Evolutionary conservation across 179 eudicot species (phyloP), one percentile per base, ranked within the genome.

Genomic region (Drosera spatulata): DNA sequence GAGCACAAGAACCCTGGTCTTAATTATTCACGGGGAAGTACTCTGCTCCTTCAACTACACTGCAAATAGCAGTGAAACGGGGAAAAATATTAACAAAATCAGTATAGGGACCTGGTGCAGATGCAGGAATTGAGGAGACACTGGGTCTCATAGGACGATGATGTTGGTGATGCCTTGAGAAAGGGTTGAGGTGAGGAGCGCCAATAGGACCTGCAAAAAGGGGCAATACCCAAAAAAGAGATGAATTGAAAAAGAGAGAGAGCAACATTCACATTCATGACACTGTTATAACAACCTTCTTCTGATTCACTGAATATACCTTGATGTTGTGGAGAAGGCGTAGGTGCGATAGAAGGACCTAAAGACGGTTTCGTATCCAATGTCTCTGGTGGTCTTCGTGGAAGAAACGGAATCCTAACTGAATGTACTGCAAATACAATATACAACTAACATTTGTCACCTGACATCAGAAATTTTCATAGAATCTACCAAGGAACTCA

Each of bases 271-370:
- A 55, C 45, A 48, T 39, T 41, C 11, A 37, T 41, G 58, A 57
- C 61, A 38, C 60, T 37, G 37, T 51, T 5, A 51, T 11, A 11
- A 51, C 7, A 14, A 3, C 53, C 13, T 50, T n/a, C 55, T 11
- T 12, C 22, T n/a, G 37, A 14, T 14, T 5, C 0, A 51, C 4
- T 43, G 39, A 44, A 53, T 13, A 56, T 62, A 85, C 96, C 93
- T 81, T 61, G 79, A 73, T 66, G 53, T 40, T 75, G 41, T 15
- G 83, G 83, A 75, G 91, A 75, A 39, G 86, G 83, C 64, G 80
- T 69, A 53, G 85, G 80, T 40, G 70, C 78, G 57, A 56, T 48
- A 13, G 80, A 72, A 55, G 85, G 72, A 55, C 70, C 69, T 45
- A 58, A 56, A 70, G 63, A 68, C 49, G 83, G 79, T 64, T 66